Conservation (phyloP, 495 filamentous ascomycete genomes). For the Cercophora samala region DNA sequence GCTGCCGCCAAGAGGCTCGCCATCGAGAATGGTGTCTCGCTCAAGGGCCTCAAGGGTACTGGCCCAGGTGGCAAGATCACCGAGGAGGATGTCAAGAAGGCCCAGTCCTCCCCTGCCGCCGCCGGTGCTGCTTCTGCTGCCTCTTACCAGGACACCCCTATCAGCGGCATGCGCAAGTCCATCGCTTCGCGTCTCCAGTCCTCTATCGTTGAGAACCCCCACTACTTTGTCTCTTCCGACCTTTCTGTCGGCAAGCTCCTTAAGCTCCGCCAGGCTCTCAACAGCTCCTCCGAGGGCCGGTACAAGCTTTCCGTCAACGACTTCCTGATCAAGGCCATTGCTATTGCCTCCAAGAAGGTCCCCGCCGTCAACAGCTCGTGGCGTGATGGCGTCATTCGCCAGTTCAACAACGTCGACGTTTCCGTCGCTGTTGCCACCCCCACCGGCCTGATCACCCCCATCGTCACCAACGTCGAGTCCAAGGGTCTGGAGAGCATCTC, state of each 20-base stretch:
- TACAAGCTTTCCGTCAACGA: slow-evolving; percentile 99
- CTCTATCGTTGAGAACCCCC: slow-evolving; percentile 88
- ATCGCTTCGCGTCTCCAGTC: slow-evolving; percentile 89
- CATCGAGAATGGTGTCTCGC: slow-evolving; percentile 75
- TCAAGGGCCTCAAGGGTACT: slow-evolving; percentile 81
- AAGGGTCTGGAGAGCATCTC: slow-evolving; percentile 87
- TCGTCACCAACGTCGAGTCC: slow-evolving; percentile 81
- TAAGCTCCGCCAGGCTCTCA: slow-evolving; percentile 92
- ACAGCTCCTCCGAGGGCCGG: slow-evolving; percentile 79
- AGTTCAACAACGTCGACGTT: slow-evolving; percentile 88
- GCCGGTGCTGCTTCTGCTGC: slow-evolving; percentile 54
- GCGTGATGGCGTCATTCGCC: slow-evolving; percentile 84
- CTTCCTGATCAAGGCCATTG: slow-evolving; percentile 97
- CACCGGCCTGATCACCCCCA: slow-evolving; percentile 92
- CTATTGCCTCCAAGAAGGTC: slow-evolving; percentile 83
- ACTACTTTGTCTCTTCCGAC: slow-evolving; percentile 90
- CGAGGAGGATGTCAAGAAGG: slow-evolving; percentile 89
- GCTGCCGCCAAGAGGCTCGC: slow-evolving; percentile 77
- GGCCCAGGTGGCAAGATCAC: slow-evolving; percentile 84
- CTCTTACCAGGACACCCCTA: slow-evolving; percentile 78
- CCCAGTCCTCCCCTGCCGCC: slow-evolving; percentile 38
- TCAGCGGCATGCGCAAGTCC: slow-evolving; percentile 93
- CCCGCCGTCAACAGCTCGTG: slow-evolving; percentile 94
- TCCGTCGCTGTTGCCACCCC: slow-evolving; percentile 93
- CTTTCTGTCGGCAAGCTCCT: slow-evolving; percentile 91